A percentile compares a stretch with the other conserved stretches of the same genome.
Conservation (phyloP, 129 eudicot species). For the Centella asiatica region DNA sequence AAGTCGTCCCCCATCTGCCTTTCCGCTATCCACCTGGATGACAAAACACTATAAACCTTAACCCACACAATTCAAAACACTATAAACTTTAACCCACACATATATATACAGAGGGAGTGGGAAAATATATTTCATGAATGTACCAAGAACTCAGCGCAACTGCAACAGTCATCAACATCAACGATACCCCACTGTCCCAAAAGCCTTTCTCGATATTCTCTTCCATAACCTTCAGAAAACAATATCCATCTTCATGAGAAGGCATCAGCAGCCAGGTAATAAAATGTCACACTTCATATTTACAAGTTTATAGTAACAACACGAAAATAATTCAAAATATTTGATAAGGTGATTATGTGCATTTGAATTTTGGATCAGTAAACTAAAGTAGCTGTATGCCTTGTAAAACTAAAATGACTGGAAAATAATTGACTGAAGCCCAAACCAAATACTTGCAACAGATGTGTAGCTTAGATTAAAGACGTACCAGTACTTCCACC, state of each 20-base stretch:
- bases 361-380: background rate
- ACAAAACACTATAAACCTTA: constrained; percentile 5
- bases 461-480: constrained; percentile 2
- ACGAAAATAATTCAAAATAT: background rate
- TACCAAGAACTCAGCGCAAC: constrained; percentile 92
- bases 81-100: background rate
- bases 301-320: background rate
- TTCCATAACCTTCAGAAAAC: constrained; percentile 75
- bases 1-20: constrained; percentile 67
- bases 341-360: background rate
- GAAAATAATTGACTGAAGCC: background rate
- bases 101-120: background rate
- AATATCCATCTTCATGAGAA: constrained; percentile 11
- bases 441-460: background rate
- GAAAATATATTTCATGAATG: background rate
- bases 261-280: constrained; percentile 6
- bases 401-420: background rate
- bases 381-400: background rate
- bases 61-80: background rate
- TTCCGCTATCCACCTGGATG: constrained; percentile 73
- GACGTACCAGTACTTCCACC: constrained; percentile 95
- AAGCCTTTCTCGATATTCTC: constrained; percentile 85
- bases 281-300: constrained; percentile 1
- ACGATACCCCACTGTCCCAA: constrained; percentile 80
- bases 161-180: constrained; percentile 93